Conservation (phyloP, 2,329 filamentous ascomycete genomes). For the Clarireedia sp. region DNA sequence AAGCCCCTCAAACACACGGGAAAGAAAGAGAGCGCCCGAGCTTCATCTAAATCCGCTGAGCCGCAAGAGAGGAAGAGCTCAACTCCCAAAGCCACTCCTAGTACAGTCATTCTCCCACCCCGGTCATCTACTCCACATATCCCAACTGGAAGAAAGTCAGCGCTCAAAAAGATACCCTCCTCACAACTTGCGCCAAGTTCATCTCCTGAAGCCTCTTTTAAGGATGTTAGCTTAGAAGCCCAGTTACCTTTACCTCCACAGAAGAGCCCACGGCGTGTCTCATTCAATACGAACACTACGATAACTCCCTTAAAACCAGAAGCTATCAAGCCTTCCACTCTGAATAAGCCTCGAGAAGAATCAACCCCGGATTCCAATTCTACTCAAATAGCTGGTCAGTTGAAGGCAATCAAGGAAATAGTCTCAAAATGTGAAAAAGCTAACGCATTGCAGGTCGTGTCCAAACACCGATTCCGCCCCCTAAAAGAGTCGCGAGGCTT, state of each 20-base stretch:
- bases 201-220: conserved; percentile 14
- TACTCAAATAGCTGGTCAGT: neutral
- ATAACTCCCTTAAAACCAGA: conserved; percentile 2
- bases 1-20: neutral
- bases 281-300: conserved; percentile 14
- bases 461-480: conserved; percentile 4
- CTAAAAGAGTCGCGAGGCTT: conserved; percentile 4
- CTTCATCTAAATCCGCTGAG: neutral
- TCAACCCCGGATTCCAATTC: neutral
- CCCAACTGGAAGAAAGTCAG: conserved; percentile 21
- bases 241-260: conserved; percentile 19
- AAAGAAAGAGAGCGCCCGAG: neutral
- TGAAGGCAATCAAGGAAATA: neutral
- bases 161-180: conserved; percentile 16
- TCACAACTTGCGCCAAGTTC: conserved; percentile 18
- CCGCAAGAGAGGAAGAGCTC: conserved; percentile 3
- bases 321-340: neutral
- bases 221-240: conserved; percentile 18
- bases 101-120: conserved; percentile 12
- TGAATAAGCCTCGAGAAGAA: neutral
- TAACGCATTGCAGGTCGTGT: neutral
- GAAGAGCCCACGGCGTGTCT: conserved; percentile 13
- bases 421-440: neutral
- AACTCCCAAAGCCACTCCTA: conserved; percentile 7
- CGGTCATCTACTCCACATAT: conserved; percentile 24